phyloP scores from a whole-genome alignment of 2,329 filamentous ascomycete genomes.

The Colletotrichum navitas region DNA sequence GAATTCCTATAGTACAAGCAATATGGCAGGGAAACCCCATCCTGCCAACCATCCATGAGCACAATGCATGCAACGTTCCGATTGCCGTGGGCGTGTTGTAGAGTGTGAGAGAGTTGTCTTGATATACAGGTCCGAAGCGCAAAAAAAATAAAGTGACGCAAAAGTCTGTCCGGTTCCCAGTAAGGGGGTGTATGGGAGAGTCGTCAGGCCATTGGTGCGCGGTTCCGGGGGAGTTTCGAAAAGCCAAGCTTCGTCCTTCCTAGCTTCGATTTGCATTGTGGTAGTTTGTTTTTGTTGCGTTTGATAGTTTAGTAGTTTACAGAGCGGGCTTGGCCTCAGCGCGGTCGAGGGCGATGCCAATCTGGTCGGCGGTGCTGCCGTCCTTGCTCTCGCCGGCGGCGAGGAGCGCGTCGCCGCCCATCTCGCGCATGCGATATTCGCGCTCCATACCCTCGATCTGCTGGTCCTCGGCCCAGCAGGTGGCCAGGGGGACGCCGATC shows the following conservation, averaged over 20 bases:
- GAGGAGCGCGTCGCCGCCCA: conserved; percentile 77
- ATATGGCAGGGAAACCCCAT: conserved; percentile 40
- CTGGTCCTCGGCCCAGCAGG: conserved; percentile 96
- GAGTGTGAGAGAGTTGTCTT: conserved; percentile 37
- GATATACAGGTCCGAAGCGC: conserved; percentile 40
- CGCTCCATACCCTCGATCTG: conserved; percentile 97
- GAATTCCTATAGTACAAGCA: conserved; percentile 42
- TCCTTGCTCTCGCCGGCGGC: conserved; percentile 59
- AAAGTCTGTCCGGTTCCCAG: conserved; percentile 19
- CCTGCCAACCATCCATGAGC: conserved; percentile 40
- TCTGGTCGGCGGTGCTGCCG: conserved; percentile 60
- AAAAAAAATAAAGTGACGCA: conserved; percentile 10
- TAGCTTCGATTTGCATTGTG: conserved; percentile 32
- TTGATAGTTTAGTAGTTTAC: conserved; percentile 50
- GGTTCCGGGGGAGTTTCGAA: conserved; percentile 3
- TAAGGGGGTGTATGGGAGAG: not conserved
- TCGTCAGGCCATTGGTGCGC: conserved; percentile 21
- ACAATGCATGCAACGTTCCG: conserved; percentile 41
- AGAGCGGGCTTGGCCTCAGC: conserved; percentile 63
- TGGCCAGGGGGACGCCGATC: conserved; percentile 91
- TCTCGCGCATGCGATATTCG: conserved; percentile 95
- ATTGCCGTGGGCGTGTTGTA: conserved; percentile 29
- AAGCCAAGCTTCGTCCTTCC: conserved; percentile 30
- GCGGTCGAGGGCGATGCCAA: conserved; percentile 63
- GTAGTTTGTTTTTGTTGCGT: conserved; percentile 42